These are phyloP conservation scores for Leishmania turanica DNA, from an alignment of 208 protist species.

Conservation along the genomic window DNA sequence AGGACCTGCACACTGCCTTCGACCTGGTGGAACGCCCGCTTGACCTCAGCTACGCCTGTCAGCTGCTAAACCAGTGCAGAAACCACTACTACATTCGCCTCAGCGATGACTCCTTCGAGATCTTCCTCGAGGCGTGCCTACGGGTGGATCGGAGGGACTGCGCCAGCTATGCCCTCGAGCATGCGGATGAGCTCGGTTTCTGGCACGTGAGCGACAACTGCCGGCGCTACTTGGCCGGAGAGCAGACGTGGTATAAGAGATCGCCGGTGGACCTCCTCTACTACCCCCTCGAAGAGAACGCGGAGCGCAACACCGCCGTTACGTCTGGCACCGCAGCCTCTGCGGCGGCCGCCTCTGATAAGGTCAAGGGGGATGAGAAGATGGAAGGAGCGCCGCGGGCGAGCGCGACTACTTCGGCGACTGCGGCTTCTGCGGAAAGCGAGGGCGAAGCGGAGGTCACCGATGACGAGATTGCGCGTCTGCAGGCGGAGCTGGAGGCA, in stretches of 20 bases:
- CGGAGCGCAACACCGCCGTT: conserved; percentile 53
- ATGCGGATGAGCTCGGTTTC: conserved; percentile 85
- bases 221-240: conserved; percentile 64
- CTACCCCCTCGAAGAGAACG: conserved; percentile 87
- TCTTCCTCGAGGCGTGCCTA: conserved; percentile 90
- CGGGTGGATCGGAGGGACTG: conserved; percentile 90
- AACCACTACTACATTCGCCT: conserved; percentile 87
- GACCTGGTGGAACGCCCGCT: conserved; percentile 90
- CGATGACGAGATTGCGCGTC: conserved; percentile 77
- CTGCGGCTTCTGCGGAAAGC: conserved; percentile 1
- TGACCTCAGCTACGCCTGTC: conserved; percentile 90
- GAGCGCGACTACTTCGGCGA: background rate
- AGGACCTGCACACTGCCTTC: conserved; percentile 90
- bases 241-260: conserved; percentile 88
- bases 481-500: conserved; percentile 85
- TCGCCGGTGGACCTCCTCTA: conserved; percentile 74
- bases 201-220: conserved; percentile 86
- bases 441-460: conserved; percentile 17
- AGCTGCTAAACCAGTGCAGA: conserved; percentile 85
- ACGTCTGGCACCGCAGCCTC: background rate
- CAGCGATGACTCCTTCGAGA: conserved; percentile 72
- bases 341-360: background rate
- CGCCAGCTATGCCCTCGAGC: conserved; percentile 74
- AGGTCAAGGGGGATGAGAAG: background rate
- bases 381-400: background rate